phyloP scores from a whole-genome alignment of 192 early-diverging fungal genomes.

The Lunasporangiospora selenospora region DNA sequence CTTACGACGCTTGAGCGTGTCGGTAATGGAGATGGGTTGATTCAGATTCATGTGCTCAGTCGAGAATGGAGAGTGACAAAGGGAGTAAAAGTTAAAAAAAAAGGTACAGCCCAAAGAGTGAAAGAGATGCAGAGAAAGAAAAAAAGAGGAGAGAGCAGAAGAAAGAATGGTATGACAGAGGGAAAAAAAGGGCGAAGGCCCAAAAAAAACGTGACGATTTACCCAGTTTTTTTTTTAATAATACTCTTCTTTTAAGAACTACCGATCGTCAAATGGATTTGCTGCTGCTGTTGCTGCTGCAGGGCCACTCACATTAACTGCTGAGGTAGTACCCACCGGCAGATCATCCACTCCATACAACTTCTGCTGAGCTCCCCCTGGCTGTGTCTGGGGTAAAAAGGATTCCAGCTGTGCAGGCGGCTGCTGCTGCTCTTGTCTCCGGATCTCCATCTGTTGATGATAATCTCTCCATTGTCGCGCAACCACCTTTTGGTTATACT shows the following conservation, averaged over 20 bases:
- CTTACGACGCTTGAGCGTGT: conserved; percentile 48
- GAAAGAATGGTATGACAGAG: background rate
- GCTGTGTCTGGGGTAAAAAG: too few relatives aligned
- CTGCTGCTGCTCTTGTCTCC: conserved; percentile 17
- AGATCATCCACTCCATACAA: too few relatives aligned
- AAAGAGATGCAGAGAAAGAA: background rate
- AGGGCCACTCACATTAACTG: too few relatives aligned
- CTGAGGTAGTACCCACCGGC: too few relatives aligned
- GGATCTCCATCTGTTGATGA: conserved; percentile 9
- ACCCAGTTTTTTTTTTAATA: too few relatives aligned
- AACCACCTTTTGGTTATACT: conserved; percentile 42
- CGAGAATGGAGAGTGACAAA: background rate
- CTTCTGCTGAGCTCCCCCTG: too few relatives aligned
- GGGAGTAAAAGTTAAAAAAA: background rate
- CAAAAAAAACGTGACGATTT: too few relatives aligned
- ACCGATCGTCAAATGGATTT: too few relatives aligned
- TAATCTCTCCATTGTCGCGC: conserved; percentile 41
- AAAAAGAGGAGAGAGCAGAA: background rate
- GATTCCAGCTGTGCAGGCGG: too few relatives aligned
- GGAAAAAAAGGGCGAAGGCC: too few relatives aligned
- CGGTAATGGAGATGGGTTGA: conserved; percentile 47
- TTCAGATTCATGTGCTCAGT: conserved; percentile 13
- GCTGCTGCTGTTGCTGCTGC: too few relatives aligned
- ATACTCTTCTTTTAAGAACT: too few relatives aligned
- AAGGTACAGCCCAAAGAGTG: background rate